These are phyloP conservation scores for Colletotrichum sp. DNA, from an alignment of 2,329 filamentous ascomycete species.

Conservation along the genomic window DNA sequence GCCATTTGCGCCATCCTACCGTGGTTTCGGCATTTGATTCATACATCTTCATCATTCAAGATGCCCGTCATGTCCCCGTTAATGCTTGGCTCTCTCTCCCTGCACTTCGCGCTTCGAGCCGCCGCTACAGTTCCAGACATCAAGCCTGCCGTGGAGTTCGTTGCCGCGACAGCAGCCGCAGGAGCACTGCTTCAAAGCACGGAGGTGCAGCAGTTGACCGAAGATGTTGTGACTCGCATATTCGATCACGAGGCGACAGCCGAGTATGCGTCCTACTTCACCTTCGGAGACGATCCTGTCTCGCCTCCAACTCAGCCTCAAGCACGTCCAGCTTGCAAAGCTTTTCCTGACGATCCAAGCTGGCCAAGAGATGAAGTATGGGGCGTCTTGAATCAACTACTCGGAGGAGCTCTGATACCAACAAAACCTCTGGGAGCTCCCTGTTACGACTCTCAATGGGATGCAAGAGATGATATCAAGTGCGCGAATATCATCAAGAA, in stretches of 20 bases:
- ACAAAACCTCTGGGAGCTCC: not conserved
- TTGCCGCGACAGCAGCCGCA: not conserved
- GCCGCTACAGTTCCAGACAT: not conserved
- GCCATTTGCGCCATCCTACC: not conserved
- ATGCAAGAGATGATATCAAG: not conserved
- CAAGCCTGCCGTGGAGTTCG: not conserved
- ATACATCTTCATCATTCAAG: not conserved
- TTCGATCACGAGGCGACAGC: not conserved
- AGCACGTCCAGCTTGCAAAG: not conserved
- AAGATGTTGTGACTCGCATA: not conserved
- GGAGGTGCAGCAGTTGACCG: not conserved
- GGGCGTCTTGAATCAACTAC: not conserved
- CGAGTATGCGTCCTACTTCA: not conserved
- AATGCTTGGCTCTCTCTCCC: not conserved
- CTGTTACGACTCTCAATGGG: not conserved
- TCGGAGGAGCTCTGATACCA: not conserved
- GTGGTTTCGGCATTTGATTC: not conserved
- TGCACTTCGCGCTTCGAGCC: not conserved
- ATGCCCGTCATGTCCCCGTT: not conserved
- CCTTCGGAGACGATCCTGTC: not conserved
- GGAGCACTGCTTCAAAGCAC: not conserved
- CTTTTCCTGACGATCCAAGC: not conserved
- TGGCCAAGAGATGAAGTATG: not conserved
- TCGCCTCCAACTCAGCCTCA: not conserved
- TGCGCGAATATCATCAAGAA: not conserved